These are phyloP conservation scores for Alnus glutinosa DNA, from an alignment of 306 rosid genomes.

Conservation along the genomic window DNA sequence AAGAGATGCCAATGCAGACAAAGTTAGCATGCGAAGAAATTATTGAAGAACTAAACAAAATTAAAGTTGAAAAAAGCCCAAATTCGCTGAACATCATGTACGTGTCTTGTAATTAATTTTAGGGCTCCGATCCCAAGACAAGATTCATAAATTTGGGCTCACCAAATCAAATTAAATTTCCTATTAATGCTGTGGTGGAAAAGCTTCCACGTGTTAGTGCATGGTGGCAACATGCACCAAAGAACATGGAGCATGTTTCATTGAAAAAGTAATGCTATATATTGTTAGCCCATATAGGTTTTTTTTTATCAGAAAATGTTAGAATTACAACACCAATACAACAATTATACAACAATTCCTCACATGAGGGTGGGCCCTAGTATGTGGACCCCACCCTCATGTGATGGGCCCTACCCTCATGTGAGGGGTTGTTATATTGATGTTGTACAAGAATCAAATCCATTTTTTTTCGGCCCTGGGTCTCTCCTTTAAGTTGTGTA, in stretches of 20 bases:
- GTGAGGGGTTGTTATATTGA: too few species aligned
- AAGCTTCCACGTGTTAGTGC: not conserved
- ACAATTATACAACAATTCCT: too few species aligned
- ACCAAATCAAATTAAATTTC: not conserved
- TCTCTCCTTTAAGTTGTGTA: too few species aligned
- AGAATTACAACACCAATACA: too few species aligned
- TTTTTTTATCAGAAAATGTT: too few species aligned
- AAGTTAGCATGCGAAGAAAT: conserved; percentile 25
- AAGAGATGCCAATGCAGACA: conserved; percentile 20
- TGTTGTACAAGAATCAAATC: too few species aligned
- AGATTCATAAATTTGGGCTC: not conserved
- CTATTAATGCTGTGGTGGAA: not conserved
- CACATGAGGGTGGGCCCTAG: too few species aligned
- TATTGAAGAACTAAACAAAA: conserved; percentile 12
- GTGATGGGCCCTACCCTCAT: too few species aligned
- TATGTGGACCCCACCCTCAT: too few species aligned
- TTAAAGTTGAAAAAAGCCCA: not conserved
- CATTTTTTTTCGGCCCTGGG: too few species aligned
- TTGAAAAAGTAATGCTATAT: not conserved
- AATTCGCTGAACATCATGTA: not conserved
- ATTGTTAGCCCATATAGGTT: too few species aligned
- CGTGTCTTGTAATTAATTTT: not conserved
- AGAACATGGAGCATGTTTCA: conserved; percentile 23
- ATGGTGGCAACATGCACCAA: not conserved
- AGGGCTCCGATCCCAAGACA: not conserved